Base-by-base conservation (phyloP, 768 basidiomycete species). In the Mycena amicta region DNA sequence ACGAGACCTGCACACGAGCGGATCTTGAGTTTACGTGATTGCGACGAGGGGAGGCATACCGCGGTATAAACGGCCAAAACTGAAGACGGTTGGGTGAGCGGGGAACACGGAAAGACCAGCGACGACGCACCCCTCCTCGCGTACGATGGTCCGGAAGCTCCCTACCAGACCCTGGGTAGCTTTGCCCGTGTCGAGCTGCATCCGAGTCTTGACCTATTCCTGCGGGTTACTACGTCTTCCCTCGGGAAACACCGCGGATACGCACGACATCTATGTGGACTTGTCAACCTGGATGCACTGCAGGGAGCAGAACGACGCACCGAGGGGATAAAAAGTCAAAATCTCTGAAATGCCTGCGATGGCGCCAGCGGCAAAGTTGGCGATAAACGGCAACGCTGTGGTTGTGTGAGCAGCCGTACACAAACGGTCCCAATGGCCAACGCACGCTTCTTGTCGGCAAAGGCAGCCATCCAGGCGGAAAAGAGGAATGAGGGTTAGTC, bases 101-200 rank as follows among this genome's bases (percentile, higher is more conserved):
- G 58, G 64, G 49, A 46, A 20, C 5, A 28, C 37, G 22, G 50
- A 22, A 45, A 45, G 52, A 52, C 43, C 26, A 46, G 20, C 5
- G 16, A 23, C 22, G 25, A 70, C 83, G 65, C 66, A 97, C 95
- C 96, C 97, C 81, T 99, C 96, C 68, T 92, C 81, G 53, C 82
- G 86, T 25, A 99, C 76, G 69, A 99, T 98, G 15, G 86, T 80
- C 57, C 77, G 78, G 74, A 99, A 88, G 28, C 85, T 92, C 43
- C 92, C 90, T 23, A 97, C 79, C 66, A 98, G 83, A 5, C 95
- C 92, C 56, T 84, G 79, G 45, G 83, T 73, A 31, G 80, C 75
- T 74, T 90, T 92, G 3, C 93, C 93, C 4, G 88, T 91, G 71
- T 92, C 90, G n/a, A 99, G 81, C 71, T 99, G 97, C 87, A 98